A percentile compares a stretch with the other conserved stretches of the same genome.
phyloP scores from a whole-genome alignment of 2,329 filamentous ascomycete genomes.

The Trichoderma sp. region DNA sequence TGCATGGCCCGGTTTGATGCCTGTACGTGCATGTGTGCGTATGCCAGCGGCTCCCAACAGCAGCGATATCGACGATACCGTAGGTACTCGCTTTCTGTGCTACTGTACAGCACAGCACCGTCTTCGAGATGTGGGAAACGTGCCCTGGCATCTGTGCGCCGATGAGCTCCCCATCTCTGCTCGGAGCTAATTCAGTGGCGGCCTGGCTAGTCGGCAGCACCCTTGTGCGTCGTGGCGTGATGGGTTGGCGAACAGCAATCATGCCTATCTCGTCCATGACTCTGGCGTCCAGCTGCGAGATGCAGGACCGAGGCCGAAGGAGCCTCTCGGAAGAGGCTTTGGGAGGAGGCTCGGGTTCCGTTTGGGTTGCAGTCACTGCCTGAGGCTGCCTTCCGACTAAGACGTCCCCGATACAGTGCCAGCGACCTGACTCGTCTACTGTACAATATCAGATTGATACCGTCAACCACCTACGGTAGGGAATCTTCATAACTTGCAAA shows the following conservation, averaged over 20 bases:
- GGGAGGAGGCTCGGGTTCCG: not conserved
- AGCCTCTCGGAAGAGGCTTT: not conserved
- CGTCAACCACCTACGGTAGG: not conserved
- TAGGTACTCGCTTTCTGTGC: not conserved
- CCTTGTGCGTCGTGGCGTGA: slow-evolving; percentile 21
- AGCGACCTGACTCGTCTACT: not conserved
- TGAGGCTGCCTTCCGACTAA: not conserved
- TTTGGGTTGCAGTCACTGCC: not conserved
- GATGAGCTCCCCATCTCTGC: not conserved
- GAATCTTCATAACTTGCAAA: not conserved
- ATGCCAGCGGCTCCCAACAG: not conserved
- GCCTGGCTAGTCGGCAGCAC: slow-evolving; percentile 18
- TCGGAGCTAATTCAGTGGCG: slow-evolving; percentile 20
- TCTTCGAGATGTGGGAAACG: not conserved
- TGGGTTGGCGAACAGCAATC: slow-evolving; percentile 4
- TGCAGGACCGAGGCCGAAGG: not conserved
- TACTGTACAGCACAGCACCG: not conserved
- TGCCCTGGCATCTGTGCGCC: slow-evolving; percentile 1
- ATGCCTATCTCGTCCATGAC: not conserved
- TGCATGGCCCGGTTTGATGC: slow-evolving; percentile 4
- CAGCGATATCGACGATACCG: not conserved
- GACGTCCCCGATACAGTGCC: not conserved
- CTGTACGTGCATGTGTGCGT: not conserved
- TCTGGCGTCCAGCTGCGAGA: not conserved
- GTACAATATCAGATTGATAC: not conserved